These are phyloP conservation scores for Betula pendula DNA, from an alignment of 306 rosid genomes.

Conservation along the genomic window DNA sequence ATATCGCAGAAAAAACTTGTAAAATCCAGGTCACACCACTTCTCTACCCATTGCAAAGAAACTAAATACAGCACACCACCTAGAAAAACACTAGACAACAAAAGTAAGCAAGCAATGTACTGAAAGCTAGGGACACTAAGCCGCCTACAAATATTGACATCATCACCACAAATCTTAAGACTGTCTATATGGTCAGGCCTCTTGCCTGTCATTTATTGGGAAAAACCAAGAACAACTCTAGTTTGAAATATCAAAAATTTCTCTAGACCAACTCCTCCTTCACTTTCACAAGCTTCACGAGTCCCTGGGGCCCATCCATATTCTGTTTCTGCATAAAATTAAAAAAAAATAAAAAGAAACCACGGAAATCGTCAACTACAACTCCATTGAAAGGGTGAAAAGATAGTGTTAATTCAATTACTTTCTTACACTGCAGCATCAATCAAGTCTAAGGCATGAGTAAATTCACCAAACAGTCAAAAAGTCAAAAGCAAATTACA, in stretches of 20 bases:
- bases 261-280: slow-evolving; percentile 30
- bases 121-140: slow-evolving; percentile 36
- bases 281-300: slow-evolving; percentile 34
- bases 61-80: slow-evolving; percentile 12
- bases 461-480: background rate
- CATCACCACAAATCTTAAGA: slow-evolving; percentile 33
- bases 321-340: slow-evolving; percentile 48
- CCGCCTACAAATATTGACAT: slow-evolving; percentile 42
- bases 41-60: slow-evolving; percentile 19
- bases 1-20: background rate
- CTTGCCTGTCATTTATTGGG: slow-evolving; percentile 42
- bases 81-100: slow-evolving; percentile 21
- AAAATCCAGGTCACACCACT: slow-evolving; percentile 24
- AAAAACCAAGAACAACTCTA: slow-evolving; percentile 26
- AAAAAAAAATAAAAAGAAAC: too few relatives aligned
- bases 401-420: background rate
- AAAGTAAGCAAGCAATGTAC: slow-evolving; percentile 34
- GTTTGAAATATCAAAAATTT: slow-evolving; percentile 32
- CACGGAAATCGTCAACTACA: slow-evolving; percentile 11
- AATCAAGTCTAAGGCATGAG: background rate
- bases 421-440: background rate
- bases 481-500: background rate
- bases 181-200: slow-evolving; percentile 34
- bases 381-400: slow-evolving; percentile 12
- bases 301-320: slow-evolving; percentile 17